A percentile compares a stretch with the other conserved stretches of the same genome.
Conservation (phyloP, 176 grass and related monocot genomes). For the Urochloa ruziziensis region DNA sequence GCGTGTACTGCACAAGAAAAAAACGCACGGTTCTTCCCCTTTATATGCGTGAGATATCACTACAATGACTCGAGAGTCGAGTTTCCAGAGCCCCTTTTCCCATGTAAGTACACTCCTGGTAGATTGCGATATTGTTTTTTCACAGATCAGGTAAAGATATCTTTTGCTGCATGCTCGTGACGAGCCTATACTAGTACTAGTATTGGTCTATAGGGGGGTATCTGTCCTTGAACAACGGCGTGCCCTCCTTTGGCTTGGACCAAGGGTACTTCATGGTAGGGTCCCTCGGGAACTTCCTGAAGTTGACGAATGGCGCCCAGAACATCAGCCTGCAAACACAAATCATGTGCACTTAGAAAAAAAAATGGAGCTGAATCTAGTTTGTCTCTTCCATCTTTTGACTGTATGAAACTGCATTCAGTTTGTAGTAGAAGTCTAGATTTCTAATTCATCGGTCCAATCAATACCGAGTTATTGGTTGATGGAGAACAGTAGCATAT, state of each 20-base stretch:
- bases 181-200: neutral
- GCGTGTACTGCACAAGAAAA: neutral
- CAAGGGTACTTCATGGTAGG: slow-evolving; percentile 93
- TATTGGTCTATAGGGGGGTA: slow-evolving; percentile 32
- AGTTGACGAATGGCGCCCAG: slow-evolving; percentile 93
- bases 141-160: slow-evolving; percentile 20
- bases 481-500: too few species aligned
- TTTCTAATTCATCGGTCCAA: neutral
- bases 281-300: slow-evolving; percentile 91
- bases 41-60: neutral
- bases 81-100: neutral
- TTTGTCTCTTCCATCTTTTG: neutral
- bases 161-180: neutral
- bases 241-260: slow-evolving; percentile 84
- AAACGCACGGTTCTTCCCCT: slow-evolving; percentile 5
- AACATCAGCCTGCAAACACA: slow-evolving; percentile 56
- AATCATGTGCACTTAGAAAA: neutral
- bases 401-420: neutral
- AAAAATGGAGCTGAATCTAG: neutral
- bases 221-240: slow-evolving; percentile 69
- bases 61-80: neutral
- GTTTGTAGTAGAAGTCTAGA: neutral
- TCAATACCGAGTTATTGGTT: neutral
- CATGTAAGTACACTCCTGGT: slow-evolving; percentile 16
- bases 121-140: slow-evolving; percentile 6